Evolutionary conservation across 2,329 filamentous ascomycete genomes (phyloP).

Genomic region (Trichoderma breve): DNA sequence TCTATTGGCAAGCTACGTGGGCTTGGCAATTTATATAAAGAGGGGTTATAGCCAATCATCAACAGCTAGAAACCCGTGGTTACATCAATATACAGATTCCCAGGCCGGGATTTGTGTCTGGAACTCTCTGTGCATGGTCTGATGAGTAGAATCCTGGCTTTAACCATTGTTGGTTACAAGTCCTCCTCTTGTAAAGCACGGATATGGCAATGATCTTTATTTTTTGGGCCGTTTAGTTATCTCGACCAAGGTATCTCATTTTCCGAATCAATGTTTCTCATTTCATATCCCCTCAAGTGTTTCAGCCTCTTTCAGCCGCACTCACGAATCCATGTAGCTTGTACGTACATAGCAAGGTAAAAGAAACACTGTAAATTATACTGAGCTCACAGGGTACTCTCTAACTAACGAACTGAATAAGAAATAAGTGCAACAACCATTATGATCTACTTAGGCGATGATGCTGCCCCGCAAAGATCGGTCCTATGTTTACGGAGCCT

Average conservation of each 20-base stretch:
- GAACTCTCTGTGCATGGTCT: neutral
- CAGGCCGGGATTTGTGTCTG: neutral
- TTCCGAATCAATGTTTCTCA: neutral
- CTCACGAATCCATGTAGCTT: neutral
- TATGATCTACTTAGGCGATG: neutral
- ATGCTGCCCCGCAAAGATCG: neutral
- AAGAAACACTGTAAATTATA: neutral
- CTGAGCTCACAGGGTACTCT: neutral
- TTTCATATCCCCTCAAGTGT: neutral
- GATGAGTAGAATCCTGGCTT: neutral
- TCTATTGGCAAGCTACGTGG: neutral
- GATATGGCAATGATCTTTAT: neutral
- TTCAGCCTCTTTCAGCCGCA: neutral
- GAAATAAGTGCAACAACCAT: neutral
- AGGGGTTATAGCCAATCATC: neutral
- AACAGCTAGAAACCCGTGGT: neutral
- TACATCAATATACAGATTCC: neutral
- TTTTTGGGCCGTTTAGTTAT: neutral
- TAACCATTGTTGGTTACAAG: neutral
- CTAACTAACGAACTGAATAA: neutral
- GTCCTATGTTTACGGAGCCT: neutral
- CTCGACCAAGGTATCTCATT: neutral
- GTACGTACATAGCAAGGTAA: neutral
- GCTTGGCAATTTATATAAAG: neutral
- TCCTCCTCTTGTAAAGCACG: neutral